phyloP scores from a whole-genome alignment of 129 eudicot genomes.

The Arctium lappa region DNA sequence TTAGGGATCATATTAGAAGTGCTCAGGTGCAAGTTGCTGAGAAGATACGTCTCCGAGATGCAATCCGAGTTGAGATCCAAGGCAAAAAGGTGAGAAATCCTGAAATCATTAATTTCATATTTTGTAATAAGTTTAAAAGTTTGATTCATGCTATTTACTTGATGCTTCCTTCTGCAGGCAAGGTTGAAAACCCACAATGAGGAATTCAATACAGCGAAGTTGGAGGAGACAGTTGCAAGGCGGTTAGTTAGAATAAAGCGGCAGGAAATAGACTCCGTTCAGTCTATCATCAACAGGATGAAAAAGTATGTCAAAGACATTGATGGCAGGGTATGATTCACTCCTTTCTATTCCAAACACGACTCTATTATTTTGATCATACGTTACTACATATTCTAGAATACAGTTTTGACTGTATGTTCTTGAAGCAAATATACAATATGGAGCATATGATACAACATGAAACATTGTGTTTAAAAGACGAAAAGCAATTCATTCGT shows the following conservation, averaged over 20 bases:
- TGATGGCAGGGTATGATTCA: constrained; percentile 49
- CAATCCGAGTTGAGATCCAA: constrained; percentile 44
- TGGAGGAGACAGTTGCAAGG: constrained; percentile 47
- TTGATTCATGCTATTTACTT: constrained; percentile 13
- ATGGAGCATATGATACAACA: constrained; percentile 71
- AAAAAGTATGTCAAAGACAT: constrained; percentile 67
- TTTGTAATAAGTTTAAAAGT: background rate
- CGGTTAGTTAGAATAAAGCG: constrained; percentile 49
- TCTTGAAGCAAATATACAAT: constrained; percentile 43
- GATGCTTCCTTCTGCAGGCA: constrained; percentile 41
- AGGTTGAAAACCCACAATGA: constrained; percentile 29
- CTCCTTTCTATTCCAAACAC: background rate
- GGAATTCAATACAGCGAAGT: constrained; percentile 46
- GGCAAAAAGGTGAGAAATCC: constrained; percentile 43
- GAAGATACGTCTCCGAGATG: constrained; percentile 65
- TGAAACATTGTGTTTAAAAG: constrained; percentile 57
- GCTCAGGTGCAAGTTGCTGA: constrained; percentile 62
- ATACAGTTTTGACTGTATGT: constrained; percentile 8
- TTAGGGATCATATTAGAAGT: constrained; percentile 50
- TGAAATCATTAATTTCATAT: background rate
- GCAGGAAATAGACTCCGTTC: constrained; percentile 62
- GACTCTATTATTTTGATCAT: background rate
- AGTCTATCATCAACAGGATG: constrained; percentile 45
- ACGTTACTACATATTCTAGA: background rate
- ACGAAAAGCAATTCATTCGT: constrained; percentile 65